phyloP scores from a whole-genome alignment of 2,329 filamentous ascomycete genomes.

The Helotiales sp. region DNA sequence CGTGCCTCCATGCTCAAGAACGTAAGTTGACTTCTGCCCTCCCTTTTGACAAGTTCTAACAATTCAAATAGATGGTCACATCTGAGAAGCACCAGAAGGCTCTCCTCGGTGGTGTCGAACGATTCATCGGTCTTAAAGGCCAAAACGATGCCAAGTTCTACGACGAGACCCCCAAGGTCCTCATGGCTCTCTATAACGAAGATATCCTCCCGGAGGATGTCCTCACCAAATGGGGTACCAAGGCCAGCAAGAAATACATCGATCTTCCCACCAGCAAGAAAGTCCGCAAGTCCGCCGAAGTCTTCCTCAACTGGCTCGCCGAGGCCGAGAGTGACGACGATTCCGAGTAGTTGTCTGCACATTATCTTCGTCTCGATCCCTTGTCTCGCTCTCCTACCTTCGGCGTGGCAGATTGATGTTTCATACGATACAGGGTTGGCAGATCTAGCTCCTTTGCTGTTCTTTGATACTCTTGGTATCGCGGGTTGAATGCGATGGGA shows the following conservation, averaged over 20 bases:
- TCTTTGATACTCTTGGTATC: constrained; percentile 8
- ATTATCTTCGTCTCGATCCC: not conserved
- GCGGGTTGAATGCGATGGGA: too few species aligned
- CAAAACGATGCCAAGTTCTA: constrained; percentile 82
- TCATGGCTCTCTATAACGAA: constrained; percentile 88
- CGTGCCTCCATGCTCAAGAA: constrained; percentile 90
- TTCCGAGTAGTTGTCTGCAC: constrained; percentile 54
- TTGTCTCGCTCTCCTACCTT: not conserved
- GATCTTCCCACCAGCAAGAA: constrained; percentile 89
- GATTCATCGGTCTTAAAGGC: constrained; percentile 74
- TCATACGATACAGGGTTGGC: not conserved
- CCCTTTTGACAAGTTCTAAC: constrained; percentile 18
- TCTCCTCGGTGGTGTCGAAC: constrained; percentile 92
- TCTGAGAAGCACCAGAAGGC: constrained; percentile 96
- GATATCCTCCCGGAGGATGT: constrained; percentile 89
- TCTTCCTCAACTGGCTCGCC: constrained; percentile 92
- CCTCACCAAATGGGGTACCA: constrained; percentile 87
- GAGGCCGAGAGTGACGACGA: constrained; percentile 80
- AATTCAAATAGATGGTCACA: constrained; percentile 67
- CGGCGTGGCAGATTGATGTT: not conserved
- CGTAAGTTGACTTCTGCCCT: constrained; percentile 52
- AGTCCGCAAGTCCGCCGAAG: constrained; percentile 91
- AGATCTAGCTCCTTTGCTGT: not conserved
- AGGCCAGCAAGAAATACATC: constrained; percentile 98
- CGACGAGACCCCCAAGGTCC: constrained; percentile 79